Conservation (phyloP, 306 rosid genomes). For the Canavalia gladiata region DNA sequence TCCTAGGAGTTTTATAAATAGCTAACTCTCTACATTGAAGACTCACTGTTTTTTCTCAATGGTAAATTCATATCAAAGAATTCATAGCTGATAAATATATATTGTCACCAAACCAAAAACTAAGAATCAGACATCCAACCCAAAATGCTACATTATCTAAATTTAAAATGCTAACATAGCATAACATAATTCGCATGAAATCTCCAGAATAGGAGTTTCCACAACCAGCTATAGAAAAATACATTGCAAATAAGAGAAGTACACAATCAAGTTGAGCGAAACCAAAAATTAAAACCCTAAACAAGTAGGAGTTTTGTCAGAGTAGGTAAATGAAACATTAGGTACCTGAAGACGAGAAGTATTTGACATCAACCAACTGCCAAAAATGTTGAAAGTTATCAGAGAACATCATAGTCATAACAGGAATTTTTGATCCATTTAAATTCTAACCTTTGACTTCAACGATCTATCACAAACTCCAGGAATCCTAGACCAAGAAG, state of each 20-base stretch:
- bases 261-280: constrained; percentile 37
- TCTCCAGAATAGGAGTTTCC: constrained; percentile 27
- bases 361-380: constrained; percentile 67
- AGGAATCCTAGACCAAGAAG: constrained; percentile 54
- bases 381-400: constrained; percentile 54
- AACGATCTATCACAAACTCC: constrained; percentile 61
- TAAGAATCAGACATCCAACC: constrained; percentile 16
- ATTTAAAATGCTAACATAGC: neutral
- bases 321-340: constrained; percentile 33
- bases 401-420: constrained; percentile 45
- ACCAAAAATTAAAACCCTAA: constrained; percentile 38
- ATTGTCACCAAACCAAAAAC: neutral
- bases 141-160: constrained; percentile 13
- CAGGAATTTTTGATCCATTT: constrained; percentile 40
- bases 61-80: constrained; percentile 20
- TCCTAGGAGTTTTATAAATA: neutral
- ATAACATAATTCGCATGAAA: constrained; percentile 19
- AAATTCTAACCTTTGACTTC: constrained; percentile 72
- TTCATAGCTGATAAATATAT: neutral
- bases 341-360: constrained; percentile 86
- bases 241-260: constrained; percentile 27
- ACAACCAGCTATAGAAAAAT: constrained; percentile 30
- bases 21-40: neutral
- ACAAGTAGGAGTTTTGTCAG: constrained; percentile 25
- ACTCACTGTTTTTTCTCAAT: neutral